A percentile compares a stretch with the other conserved stretches of the same genome.
These are phyloP conservation scores for Lachancea fermentati DNA, from an alignment of 805 yeast species.

Conservation along the genomic window DNA sequence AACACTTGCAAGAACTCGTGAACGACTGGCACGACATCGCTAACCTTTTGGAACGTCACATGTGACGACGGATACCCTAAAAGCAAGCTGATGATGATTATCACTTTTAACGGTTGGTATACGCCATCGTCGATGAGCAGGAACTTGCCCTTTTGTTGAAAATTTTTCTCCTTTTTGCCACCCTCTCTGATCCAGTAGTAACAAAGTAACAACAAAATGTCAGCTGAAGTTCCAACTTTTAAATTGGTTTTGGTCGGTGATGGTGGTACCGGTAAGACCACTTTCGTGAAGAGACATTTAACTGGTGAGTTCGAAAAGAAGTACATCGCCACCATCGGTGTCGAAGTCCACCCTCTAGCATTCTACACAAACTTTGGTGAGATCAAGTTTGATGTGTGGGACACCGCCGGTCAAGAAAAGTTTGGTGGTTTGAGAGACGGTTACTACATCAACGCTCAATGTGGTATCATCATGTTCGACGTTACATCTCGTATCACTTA, in stretches of 20 bases:
- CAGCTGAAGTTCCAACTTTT: conserved; percentile 88
- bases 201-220: conserved; percentile 38
- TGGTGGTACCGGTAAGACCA: conserved; percentile 99
- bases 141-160: background rate
- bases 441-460: conserved; percentile 98
- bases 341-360: conserved; percentile 97
- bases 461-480: conserved; percentile 99
- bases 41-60: conserved; percentile 4
- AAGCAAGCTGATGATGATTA: background rate
- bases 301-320: conserved; percentile 99
- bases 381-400: conserved; percentile 99
- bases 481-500: conserved; percentile 99
- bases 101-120: background rate
- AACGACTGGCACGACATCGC: conserved; percentile 19
- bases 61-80: background rate
- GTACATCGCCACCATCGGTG: conserved; percentile 98
- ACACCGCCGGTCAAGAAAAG: conserved; percentile 99
- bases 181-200: background rate
- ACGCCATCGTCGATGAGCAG: background rate
- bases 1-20: conserved; percentile 13
- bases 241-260: conserved; percentile 99
- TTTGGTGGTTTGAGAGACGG: conserved; percentile 99
- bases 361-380: conserved; percentile 99
- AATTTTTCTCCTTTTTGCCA: conserved; percentile 2
- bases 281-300: conserved; percentile 98